Evolutionary conservation across 805 yeast species (phyloP).

Genomic region (Yarrowia sp.): DNA sequence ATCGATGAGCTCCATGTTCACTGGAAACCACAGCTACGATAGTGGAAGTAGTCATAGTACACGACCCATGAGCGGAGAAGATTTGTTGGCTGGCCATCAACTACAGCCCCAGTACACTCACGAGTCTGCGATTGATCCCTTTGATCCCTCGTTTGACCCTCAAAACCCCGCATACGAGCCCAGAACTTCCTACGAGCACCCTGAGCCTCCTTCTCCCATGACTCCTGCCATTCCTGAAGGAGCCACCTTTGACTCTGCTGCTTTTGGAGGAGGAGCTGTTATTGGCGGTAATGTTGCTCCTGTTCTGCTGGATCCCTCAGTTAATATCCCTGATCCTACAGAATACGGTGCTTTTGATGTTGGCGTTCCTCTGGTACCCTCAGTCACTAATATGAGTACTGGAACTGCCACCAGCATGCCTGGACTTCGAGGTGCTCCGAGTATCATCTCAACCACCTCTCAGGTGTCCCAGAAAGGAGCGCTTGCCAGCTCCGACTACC

Average conservation of each 20-base stretch:
- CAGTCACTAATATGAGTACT: conserved; percentile 38
- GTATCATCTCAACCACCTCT: conserved; percentile 25
- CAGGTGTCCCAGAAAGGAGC: conserved; percentile 17
- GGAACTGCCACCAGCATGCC: conserved; percentile 47
- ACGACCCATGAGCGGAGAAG: conserved; percentile 18
- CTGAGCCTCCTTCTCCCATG: conserved; percentile 8
- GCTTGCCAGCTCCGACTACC: conserved; percentile 12
- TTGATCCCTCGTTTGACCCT: conserved; percentile 22
- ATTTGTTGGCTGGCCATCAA: conserved; percentile 8
- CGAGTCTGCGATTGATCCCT: conserved; percentile 24
- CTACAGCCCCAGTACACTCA: conserved; percentile 23
- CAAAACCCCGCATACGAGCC: conserved; percentile 32
- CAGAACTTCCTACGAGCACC: conserved; percentile 6
- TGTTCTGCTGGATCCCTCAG: conserved; percentile 25
- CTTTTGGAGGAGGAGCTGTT: conserved; percentile 13
- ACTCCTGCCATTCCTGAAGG: conserved; percentile 1
- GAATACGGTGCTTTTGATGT: conserved; percentile 37
- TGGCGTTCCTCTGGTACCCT: conserved; percentile 26
- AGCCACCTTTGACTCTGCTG: not conserved
- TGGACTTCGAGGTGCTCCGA: conserved; percentile 14
- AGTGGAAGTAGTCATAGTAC: conserved; percentile 19
- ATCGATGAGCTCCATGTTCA: conserved; percentile 5
- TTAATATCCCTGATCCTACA: conserved; percentile 22
- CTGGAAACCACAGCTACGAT: conserved; percentile 5
- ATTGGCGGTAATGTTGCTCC: conserved; percentile 13